phyloP scores from a whole-genome alignment of 2,329 filamentous ascomycete genomes.

The Claviceps maximensis region DNA sequence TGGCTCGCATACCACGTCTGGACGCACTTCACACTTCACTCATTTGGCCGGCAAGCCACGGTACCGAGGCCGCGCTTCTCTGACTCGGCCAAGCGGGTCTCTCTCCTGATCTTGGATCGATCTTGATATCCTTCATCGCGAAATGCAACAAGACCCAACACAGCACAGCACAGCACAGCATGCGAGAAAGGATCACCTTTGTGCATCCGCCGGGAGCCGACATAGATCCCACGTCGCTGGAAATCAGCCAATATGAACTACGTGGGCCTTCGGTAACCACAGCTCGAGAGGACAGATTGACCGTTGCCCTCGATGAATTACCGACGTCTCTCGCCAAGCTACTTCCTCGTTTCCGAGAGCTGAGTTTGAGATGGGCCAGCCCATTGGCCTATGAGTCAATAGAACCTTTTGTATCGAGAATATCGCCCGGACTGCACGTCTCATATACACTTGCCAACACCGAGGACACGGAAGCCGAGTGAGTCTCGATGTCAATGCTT shows the following conservation, averaged over 20 bases:
- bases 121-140: not conserved
- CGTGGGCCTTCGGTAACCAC: conserved; percentile 45
- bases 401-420: conserved; percentile 59
- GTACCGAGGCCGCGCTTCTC: not conserved
- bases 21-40: not conserved
- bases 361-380: conserved; percentile 72
- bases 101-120: not conserved
- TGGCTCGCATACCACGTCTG: not conserved
- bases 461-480: conserved; percentile 12
- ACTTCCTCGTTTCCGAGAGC: conserved; percentile 51
- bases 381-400: conserved; percentile 41
- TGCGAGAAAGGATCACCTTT: conserved; percentile 74
- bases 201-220: conserved; percentile 51
- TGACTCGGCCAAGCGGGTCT: not conserved
- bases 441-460: conserved; percentile 49
- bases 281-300: conserved; percentile 67
- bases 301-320: conserved; percentile 59
- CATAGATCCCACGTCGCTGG: conserved; percentile 51
- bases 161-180: conserved; percentile 20
- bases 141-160: not conserved
- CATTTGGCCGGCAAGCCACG: not conserved
- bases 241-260: conserved; percentile 42
- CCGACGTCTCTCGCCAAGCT: conserved; percentile 50
- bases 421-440: conserved; percentile 71
- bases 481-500: not conserved